phyloP scores from a whole-genome alignment of 192 early-diverging fungal species.

The Coemansia aciculifera region DNA sequence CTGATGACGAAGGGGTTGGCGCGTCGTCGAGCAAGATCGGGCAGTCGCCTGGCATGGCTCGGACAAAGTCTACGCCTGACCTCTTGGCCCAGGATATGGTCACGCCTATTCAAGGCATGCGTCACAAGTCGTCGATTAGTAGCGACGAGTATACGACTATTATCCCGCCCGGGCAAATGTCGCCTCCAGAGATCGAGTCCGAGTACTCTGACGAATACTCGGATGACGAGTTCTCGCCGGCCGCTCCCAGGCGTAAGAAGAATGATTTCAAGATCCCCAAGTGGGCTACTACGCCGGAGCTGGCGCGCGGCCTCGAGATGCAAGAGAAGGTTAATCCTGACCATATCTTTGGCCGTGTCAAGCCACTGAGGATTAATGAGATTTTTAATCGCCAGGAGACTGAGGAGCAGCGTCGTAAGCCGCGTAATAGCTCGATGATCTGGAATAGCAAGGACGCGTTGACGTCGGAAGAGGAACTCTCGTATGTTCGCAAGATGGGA shows the following conservation, averaged over 20 bases:
- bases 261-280: constrained; percentile 44
- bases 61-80: constrained; percentile 39
- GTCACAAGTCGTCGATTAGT: constrained; percentile 14
- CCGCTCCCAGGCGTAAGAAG: constrained; percentile 28
- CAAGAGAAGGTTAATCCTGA: constrained; percentile 53
- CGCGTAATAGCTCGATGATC: constrained; percentile 55
- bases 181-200: constrained; percentile 50
- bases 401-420: constrained; percentile 29
- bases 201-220: constrained; percentile 56
- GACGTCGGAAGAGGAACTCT: constrained; percentile 46
- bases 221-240: constrained; percentile 49
- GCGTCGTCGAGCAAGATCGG: constrained; percentile 10
- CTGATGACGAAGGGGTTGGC: constrained; percentile 23
- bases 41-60: constrained; percentile 12
- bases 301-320: constrained; percentile 34
- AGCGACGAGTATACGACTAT: constrained; percentile 47
- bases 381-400: constrained; percentile 41
- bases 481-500: constrained; percentile 55
- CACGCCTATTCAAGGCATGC: not conserved
- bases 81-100: constrained; percentile 8
- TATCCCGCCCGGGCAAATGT: constrained; percentile 34
- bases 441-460: constrained; percentile 53
- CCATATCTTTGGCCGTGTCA: constrained; percentile 50
- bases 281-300: constrained; percentile 56
- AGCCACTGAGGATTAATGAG: constrained; percentile 49